phyloP scores from a whole-genome alignment of 225 moss, liverwort and hornwort species.

The Neckera pumila region DNA sequence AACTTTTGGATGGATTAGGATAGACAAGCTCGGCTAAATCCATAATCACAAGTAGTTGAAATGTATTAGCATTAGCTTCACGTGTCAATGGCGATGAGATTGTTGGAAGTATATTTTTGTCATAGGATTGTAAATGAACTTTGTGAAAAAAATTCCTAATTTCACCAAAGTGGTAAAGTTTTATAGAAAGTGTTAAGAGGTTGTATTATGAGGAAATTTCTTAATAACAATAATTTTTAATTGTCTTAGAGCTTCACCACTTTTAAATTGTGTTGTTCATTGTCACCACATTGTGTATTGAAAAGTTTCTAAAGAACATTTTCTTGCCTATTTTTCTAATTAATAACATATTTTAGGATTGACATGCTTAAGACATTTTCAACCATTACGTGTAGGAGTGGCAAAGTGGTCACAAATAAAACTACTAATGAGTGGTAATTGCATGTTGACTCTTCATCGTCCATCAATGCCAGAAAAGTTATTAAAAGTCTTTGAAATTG shows the following conservation, averaged over 20 bases:
- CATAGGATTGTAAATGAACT: no score
- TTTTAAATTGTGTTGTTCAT: background rate
- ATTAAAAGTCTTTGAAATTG: background rate
- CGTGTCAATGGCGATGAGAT: background rate
- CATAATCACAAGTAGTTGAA: background rate
- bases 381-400: background rate
- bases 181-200: no score
- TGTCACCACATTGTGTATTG: fast-evolving
- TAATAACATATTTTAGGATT: background rate
- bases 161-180: no score
- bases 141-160: no score
- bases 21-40: fast-evolving
- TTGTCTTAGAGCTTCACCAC: background rate
- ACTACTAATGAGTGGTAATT: background rate
- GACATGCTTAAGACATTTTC: background rate
- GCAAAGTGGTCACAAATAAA: background rate
- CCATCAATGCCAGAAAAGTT: fast-evolving
- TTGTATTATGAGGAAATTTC: background rate
- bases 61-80: background rate
- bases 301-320: background rate
- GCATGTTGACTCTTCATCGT: background rate
- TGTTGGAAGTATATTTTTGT: no score
- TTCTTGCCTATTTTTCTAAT: background rate
- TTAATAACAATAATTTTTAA: background rate
- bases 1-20: background rate